Evolutionary conservation across 768 basidiomycete genomes (phyloP).

Genomic region (Podaxis sp.): DNA sequence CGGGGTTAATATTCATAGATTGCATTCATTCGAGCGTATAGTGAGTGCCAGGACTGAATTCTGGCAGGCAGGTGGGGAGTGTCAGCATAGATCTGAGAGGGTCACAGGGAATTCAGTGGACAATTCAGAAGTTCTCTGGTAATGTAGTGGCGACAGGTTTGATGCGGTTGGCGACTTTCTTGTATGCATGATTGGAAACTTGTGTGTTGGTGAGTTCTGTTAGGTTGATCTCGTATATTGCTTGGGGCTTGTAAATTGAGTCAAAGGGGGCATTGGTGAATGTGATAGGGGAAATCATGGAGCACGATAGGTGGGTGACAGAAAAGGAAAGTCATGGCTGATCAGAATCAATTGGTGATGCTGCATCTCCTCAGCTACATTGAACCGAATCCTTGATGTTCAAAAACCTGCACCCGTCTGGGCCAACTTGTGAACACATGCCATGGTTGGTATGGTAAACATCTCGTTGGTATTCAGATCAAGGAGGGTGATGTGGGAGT

Average conservation of each 20-base stretch:
- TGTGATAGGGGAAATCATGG: neutral
- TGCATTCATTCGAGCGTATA: slow-evolving; percentile 25
- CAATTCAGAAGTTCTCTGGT: slow-evolving; percentile 14
- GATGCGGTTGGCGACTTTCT: slow-evolving; percentile 4
- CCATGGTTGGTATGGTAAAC: neutral
- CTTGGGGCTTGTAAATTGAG: neutral
- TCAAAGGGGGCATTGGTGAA: neutral
- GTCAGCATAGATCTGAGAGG: slow-evolving; percentile 13
- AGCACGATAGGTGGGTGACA: too few species aligned
- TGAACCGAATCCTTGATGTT: neutral
- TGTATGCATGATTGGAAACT: neutral
- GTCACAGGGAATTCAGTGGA: slow-evolving; percentile 14
- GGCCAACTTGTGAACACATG: neutral
- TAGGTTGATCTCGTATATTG: neutral
- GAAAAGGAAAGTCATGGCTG: too few species aligned
- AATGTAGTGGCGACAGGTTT: slow-evolving; percentile 1
- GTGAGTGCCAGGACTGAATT: slow-evolving; percentile 17
- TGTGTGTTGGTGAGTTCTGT: neutral
- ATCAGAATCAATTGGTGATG: too few species aligned
- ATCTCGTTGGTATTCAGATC: slow-evolving; percentile 6
- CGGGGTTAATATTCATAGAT: slow-evolving; percentile 15
- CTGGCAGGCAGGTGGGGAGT: slow-evolving; percentile 8
- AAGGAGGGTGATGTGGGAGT: slow-evolving; percentile 6
- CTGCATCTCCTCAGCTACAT: too few species aligned
- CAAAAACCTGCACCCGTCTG: neutral